Evolutionary conservation across 257 asterid species (phyloP).

Genomic region (Handroanthus guayacan): DNA sequence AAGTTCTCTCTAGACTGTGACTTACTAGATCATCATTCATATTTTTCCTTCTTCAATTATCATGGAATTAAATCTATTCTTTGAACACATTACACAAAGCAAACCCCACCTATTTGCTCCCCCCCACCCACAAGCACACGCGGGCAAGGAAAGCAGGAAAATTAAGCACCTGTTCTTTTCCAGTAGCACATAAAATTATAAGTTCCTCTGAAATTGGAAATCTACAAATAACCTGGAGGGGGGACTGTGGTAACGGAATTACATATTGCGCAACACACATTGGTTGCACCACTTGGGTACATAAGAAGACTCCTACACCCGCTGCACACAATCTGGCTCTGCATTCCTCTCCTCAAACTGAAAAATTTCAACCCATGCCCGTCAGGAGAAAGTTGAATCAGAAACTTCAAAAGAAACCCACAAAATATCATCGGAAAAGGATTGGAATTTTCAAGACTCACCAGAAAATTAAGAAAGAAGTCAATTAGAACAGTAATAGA

Average conservation of each 20-base stretch:
- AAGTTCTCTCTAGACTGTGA: neutral
- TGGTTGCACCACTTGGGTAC: conserved; percentile 88
- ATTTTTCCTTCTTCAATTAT: conserved; percentile 20
- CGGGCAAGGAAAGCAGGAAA: neutral
- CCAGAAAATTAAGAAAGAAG: conserved; percentile 31
- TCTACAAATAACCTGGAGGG: conserved; percentile 64
- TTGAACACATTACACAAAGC: neutral
- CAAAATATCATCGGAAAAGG: conserved; percentile 5
- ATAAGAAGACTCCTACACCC: conserved; percentile 89
- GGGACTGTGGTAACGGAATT: conserved; percentile 74
- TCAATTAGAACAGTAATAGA: conserved; percentile 21
- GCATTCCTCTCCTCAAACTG: conserved; percentile 58
- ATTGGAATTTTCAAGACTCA: conserved; percentile 10
- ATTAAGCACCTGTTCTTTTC: neutral
- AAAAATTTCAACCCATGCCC: conserved; percentile 3
- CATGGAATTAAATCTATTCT: neutral
- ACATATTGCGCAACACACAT: conserved; percentile 92
- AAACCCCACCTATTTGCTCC: neutral
- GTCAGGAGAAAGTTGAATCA: conserved; percentile 8
- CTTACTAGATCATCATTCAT: neutral
- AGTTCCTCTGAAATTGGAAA: neutral
- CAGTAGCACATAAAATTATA: neutral
- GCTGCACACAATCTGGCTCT: conserved; percentile 91
- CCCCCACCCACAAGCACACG: neutral
- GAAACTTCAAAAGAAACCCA: conserved; percentile 17